Evolutionary conservation across 1,139 yeast genomes (phyloP).

Genomic region (Yamadazyma epiphylla): DNA sequence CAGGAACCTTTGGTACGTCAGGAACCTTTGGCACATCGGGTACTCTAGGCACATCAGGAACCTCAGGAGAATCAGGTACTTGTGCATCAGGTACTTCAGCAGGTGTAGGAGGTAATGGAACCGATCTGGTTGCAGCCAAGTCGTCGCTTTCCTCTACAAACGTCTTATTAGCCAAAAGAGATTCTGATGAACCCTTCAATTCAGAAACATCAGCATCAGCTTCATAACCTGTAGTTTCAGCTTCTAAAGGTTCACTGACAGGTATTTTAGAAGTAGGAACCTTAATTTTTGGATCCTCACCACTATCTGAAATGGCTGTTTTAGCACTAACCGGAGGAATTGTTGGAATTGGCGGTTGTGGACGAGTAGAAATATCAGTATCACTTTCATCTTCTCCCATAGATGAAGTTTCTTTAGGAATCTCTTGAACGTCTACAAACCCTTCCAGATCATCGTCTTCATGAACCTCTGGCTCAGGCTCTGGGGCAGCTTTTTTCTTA

Average conservation of each 20-base stretch:
- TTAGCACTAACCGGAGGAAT: constrained; percentile 9
- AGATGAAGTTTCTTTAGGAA: constrained; percentile 11
- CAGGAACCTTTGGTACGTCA: constrained; percentile 1
- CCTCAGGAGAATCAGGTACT: constrained; percentile 6
- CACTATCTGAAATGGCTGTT: constrained; percentile 17
- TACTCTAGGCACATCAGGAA: constrained; percentile 4
- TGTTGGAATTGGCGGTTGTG: constrained; percentile 10
- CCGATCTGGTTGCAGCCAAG: constrained; percentile 3
- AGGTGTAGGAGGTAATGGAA: constrained; percentile 1
- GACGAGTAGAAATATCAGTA: constrained; percentile 8
- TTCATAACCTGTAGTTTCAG: constrained; percentile 40
- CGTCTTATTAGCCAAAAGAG: too few relatives aligned
- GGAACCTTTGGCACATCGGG: constrained; percentile 11
- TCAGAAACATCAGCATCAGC: constrained; percentile 45
- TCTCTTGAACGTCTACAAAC: constrained; percentile 1
- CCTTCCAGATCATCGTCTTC: constrained; percentile 1
- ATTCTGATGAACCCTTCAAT: constrained; percentile 8
- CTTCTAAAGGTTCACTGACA: constrained; percentile 16
- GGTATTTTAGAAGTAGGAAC: constrained; percentile 1
- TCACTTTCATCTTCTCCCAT: constrained; percentile 13
- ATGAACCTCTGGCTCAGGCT: constrained; percentile 1
- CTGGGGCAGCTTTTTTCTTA: constrained; percentile 3
- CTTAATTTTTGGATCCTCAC: constrained; percentile 4
- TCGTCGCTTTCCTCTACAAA: too few relatives aligned
- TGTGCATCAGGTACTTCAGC: constrained; percentile 1